Evolutionary conservation across 2,329 filamentous ascomycete genomes (phyloP).

Genomic region (Chaetomium sp.): DNA sequence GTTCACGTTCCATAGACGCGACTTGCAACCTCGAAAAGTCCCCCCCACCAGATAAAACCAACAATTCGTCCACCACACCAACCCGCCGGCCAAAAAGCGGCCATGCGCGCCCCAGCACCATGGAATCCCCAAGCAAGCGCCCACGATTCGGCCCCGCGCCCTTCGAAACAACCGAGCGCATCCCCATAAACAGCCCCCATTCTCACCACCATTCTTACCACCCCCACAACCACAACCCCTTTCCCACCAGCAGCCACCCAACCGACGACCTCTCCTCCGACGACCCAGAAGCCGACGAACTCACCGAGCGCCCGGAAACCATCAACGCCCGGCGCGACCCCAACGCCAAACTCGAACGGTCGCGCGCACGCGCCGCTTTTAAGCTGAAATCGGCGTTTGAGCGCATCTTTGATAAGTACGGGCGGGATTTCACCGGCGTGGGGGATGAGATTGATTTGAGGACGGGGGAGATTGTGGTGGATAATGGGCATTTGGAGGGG

Average conservation of each 20-base stretch:
- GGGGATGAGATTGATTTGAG: conserved; percentile 85
- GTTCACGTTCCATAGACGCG: too few relatives aligned
- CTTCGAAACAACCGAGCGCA: conserved; percentile 23
- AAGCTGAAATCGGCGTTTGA: conserved; percentile 81
- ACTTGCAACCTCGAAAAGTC: too few relatives aligned
- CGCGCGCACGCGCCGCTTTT: conserved; percentile 59
- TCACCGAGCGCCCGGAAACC: conserved; percentile 42
- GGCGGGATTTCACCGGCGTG: conserved; percentile 70
- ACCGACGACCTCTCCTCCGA: conserved; percentile 26
- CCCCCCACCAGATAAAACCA: too few relatives aligned
- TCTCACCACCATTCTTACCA: too few relatives aligned
- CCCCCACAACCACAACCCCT: too few relatives aligned
- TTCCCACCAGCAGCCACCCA: not conserved
- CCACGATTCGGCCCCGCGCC: conserved; percentile 45
- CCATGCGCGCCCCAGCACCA: conserved; percentile 26
- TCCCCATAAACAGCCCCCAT: too few relatives aligned
- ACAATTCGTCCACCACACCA: not conserved
- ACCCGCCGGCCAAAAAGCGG: not conserved
- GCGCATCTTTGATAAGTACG: conserved; percentile 83
- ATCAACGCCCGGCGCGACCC: conserved; percentile 44
- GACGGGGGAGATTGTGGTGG: conserved; percentile 75
- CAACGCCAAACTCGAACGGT: conserved; percentile 52
- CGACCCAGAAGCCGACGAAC: conserved; percentile 39
- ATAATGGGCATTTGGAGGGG: conserved; percentile 71
- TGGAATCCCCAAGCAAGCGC: conserved; percentile 57